Conservation (phyloP, 306 rosid genomes). For the Hippophae gyantsensis region DNA sequence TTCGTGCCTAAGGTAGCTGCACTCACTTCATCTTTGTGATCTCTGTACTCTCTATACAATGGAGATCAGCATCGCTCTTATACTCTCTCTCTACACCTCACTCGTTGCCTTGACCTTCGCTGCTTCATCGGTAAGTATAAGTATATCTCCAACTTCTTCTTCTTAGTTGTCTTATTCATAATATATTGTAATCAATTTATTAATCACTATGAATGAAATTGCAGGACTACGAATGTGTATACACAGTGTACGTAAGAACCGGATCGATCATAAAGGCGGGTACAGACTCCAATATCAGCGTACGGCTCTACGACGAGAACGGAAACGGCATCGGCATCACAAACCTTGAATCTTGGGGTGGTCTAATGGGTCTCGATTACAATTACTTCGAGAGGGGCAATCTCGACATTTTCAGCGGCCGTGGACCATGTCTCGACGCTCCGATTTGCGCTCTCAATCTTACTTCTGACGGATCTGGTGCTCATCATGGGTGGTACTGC, state of each 20-base stretch:
- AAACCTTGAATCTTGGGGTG: conserved; percentile 64
- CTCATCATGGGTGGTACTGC: conserved; percentile 83
- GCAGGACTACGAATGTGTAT: conserved; percentile 72
- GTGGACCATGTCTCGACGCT: conserved; percentile 47
- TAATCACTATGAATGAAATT: neutral
- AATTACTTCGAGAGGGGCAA: conserved; percentile 85
- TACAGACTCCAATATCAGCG: conserved; percentile 49
- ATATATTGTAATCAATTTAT: neutral
- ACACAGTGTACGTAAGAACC: conserved; percentile 50
- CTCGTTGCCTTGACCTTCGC: conserved; percentile 17
- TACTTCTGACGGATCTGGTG: conserved; percentile 67
- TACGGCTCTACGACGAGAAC: conserved; percentile 34
- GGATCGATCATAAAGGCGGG: conserved; percentile 71
- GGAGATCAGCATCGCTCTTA: conserved; percentile 11
- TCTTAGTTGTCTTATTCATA: neutral
- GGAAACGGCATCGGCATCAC: conserved; percentile 50
- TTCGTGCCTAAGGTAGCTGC: neutral
- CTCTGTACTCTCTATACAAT: conserved; percentile 3
- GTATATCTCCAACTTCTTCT: neutral
- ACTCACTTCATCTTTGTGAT: neutral
- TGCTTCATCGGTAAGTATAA: conserved; percentile 24
- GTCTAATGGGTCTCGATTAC: conserved; percentile 51
- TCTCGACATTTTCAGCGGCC: conserved; percentile 77
- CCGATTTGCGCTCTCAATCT: conserved; percentile 69
- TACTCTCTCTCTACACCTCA: conserved; percentile 22